These are phyloP conservation scores for Dendrothele bispora DNA, from an alignment of 768 basidiomycete species.

Conservation along the genomic window DNA sequence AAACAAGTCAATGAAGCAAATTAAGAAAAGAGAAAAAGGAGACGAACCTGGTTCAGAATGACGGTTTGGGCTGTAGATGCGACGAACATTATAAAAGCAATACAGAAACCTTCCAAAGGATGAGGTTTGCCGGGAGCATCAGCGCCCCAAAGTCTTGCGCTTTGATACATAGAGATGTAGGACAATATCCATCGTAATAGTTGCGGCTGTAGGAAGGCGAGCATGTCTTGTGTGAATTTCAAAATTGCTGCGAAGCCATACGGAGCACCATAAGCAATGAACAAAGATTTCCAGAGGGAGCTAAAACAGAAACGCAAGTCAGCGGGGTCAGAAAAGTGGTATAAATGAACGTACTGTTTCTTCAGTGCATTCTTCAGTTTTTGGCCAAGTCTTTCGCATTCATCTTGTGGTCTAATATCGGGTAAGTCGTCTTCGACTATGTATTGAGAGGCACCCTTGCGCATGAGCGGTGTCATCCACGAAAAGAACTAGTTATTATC, in stretches of 20 bases:
- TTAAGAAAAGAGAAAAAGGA: neutral
- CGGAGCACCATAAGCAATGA: slow-evolving; percentile 75
- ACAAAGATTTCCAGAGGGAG: slow-evolving; percentile 73
- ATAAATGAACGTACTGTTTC: slow-evolving; percentile 49
- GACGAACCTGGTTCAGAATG: slow-evolving; percentile 71
- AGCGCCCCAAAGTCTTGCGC: slow-evolving; percentile 34
- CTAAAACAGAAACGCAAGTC: slow-evolving; percentile 30
- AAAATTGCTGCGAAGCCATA: slow-evolving; percentile 61
- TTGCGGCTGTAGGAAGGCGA: slow-evolving; percentile 87
- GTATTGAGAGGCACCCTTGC: slow-evolving; percentile 59
- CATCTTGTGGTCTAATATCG: slow-evolving; percentile 63
- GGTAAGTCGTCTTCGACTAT: slow-evolving; percentile 90
- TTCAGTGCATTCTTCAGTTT: slow-evolving; percentile 62
- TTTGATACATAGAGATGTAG: slow-evolving; percentile 81
- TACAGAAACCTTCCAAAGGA: slow-evolving; percentile 66
- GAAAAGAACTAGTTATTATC: slow-evolving; percentile 56
- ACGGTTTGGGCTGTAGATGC: slow-evolving; percentile 79
- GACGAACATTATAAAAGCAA: slow-evolving; percentile 79
- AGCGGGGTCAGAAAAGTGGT: neutral
- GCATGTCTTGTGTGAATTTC: slow-evolving; percentile 77
- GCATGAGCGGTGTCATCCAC: slow-evolving; percentile 85
- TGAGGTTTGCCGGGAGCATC: slow-evolving; percentile 29
- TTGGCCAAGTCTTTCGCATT: slow-evolving; percentile 65
- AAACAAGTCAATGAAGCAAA: neutral
- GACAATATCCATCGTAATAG: slow-evolving; percentile 75